Conservation (phyloP, 2,329 filamentous ascomycete species). For the Claviceps digitariae region DNA sequence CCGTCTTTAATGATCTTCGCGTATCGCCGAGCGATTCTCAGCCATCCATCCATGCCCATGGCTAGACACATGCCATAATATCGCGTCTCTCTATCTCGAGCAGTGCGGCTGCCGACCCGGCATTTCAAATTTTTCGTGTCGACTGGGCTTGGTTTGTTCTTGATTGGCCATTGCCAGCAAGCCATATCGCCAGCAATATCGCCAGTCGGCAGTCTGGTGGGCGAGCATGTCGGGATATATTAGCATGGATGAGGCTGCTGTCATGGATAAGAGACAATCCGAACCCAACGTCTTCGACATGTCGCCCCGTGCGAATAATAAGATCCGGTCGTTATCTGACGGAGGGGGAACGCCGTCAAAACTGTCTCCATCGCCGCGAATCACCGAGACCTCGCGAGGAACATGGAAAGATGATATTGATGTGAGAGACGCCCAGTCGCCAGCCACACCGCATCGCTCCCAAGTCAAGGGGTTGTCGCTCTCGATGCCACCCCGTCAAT, state of each 20-base stretch:
- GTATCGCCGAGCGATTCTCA: not conserved
- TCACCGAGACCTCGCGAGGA: constrained; percentile 38
- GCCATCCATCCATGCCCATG: not conserved
- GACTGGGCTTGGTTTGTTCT: not conserved
- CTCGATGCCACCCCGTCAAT: constrained; percentile 21
- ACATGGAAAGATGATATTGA: constrained; percentile 55
- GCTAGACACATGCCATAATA: not conserved
- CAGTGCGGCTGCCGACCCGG: not conserved
- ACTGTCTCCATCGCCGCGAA: constrained; percentile 44
- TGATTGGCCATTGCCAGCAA: not conserved
- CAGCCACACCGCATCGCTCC: constrained; percentile 61
- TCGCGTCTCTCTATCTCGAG: not conserved
- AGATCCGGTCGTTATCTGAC: constrained; percentile 53
- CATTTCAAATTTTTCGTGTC: not conserved
- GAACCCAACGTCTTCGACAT: constrained; percentile 9
- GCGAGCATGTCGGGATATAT: not conserved
- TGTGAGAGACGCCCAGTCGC: constrained; percentile 30
- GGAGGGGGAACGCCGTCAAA: constrained; percentile 41
- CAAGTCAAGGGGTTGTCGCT: constrained; percentile 47
- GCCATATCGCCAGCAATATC: not conserved
- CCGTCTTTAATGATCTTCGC: not conserved
- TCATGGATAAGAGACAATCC: constrained; percentile 17
- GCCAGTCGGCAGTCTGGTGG: not conserved
- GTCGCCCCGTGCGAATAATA: constrained; percentile 28
- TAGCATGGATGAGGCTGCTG: constrained; percentile 18